Conservation (phyloP, 352 stramenopile species). For the Pythium apleroticum region DNA sequence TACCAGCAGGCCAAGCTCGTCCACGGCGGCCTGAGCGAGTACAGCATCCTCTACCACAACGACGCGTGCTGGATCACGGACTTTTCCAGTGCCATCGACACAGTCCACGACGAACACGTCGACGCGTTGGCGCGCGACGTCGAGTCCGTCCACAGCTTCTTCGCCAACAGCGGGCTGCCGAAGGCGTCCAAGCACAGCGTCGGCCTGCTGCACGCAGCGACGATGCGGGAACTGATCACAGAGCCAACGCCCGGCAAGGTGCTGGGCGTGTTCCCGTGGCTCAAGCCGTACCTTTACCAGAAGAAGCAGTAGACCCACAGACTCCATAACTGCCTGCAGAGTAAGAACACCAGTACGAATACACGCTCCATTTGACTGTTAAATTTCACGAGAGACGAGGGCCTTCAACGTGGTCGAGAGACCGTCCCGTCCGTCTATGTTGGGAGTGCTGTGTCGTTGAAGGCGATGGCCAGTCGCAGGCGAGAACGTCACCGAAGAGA, state of each 20-base stretch:
- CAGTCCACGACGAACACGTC: conserved; percentile 48
- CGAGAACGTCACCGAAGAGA: background rate
- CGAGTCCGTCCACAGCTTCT: conserved; percentile 67
- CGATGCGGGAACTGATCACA: conserved; percentile 31
- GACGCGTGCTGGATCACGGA: conserved; percentile 81
- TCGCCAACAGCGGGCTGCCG: conserved; percentile 39
- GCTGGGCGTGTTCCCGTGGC: conserved; percentile 24
- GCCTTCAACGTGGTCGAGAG: background rate
- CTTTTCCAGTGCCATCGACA: conserved; percentile 79
- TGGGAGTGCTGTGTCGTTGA: background rate
- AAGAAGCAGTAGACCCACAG: conserved; percentile 14
- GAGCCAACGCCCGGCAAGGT: conserved; percentile 16
- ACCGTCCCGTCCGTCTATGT: background rate
- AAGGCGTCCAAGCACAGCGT: conserved; percentile 35
- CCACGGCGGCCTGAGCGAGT: conserved; percentile 46
- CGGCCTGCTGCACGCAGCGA: conserved; percentile 25
- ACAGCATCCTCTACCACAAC: conserved; percentile 75
- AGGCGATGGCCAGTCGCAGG: background rate
- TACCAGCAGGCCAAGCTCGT: conserved; percentile 63
- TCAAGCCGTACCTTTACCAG: conserved; percentile 33
- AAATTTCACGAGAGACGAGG: too few species aligned
- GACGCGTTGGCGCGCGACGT: conserved; percentile 68
- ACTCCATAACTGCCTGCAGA: background rate
- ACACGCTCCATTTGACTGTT: too few species aligned
- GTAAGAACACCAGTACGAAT: background rate